A percentile compares a stretch with the other conserved stretches of the same genome.
Conservation (phyloP, 2,329 filamentous ascomycete species). For the Xylariaceae sp. region DNA sequence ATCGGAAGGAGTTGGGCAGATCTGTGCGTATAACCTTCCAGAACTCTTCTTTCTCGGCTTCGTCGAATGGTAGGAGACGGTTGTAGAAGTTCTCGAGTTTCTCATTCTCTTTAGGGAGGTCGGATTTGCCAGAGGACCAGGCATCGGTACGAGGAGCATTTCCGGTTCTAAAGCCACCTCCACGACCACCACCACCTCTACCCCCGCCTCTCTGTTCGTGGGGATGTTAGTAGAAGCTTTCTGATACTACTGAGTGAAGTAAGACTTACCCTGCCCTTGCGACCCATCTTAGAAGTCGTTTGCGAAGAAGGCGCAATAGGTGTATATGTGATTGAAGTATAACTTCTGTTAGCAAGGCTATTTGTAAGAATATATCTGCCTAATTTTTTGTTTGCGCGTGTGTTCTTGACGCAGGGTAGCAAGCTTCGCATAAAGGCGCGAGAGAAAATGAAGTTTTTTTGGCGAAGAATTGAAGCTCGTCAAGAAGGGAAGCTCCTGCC, state of each 20-base stretch:
- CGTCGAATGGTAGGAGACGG: constrained; percentile 66
- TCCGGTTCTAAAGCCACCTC: too few species aligned
- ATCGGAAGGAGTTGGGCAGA: constrained; percentile 94
- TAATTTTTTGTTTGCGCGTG: too few species aligned
- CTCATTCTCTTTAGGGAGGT: constrained; percentile 75
- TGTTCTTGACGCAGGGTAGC: too few species aligned
- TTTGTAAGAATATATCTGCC: too few species aligned
- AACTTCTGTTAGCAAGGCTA: too few species aligned
- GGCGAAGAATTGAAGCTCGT: constrained; percentile 9
- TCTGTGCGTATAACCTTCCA: constrained; percentile 81
- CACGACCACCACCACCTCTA: constrained; percentile 26
- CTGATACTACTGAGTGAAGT: too few species aligned
- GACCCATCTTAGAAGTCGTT: constrained; percentile 22
- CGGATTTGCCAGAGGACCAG: constrained; percentile 48
- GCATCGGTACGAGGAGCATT: constrained; percentile 26
- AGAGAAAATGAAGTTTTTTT: constrained; percentile 15
- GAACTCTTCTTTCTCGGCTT: constrained; percentile 74
- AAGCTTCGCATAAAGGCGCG: too few species aligned
- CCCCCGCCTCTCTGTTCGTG: constrained; percentile 30
- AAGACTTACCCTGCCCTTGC: too few species aligned
- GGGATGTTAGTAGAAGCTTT: too few species aligned
- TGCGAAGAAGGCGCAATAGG: too few species aligned
- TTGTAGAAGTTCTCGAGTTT: constrained; percentile 87
- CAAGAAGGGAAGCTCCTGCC: constrained; percentile 7
- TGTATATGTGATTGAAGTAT: too few species aligned